These are phyloP conservation scores for Uronychia setigera DNA, from an alignment of 73 alveolate species.

Conservation along the genomic window DNA sequence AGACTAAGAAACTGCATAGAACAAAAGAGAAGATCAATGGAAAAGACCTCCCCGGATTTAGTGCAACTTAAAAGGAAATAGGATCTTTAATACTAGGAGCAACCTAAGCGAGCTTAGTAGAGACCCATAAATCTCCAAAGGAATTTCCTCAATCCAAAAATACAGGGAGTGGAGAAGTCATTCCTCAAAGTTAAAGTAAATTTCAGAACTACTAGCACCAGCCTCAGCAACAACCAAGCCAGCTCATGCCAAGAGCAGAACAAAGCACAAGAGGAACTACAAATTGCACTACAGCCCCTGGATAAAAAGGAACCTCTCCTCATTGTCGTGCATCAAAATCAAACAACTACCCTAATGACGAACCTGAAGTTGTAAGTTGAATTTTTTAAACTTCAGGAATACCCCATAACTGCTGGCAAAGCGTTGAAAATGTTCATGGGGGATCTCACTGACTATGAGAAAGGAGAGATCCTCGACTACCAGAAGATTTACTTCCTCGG, in stretches of 20 bases:
- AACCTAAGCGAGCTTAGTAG: neutral
- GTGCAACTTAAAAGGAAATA: neutral
- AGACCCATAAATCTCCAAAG: neutral
- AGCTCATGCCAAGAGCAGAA: neutral
- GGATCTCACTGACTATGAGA: slow-evolving; percentile 64
- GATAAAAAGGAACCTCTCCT: neutral
- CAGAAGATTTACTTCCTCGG: slow-evolving; percentile 59
- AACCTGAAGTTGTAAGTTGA: neutral
- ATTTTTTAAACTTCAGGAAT: neutral
- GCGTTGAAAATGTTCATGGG: slow-evolving; percentile 41
- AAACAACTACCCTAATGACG: no score
- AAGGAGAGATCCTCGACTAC: slow-evolving; percentile 66
- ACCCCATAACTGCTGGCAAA: slow-evolving; percentile 44
- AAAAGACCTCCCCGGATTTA: neutral
- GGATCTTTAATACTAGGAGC: neutral
- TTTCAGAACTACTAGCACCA: neutral
- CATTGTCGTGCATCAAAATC: neutral
- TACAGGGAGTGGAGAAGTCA: neutral
- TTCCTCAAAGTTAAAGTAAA: no score
- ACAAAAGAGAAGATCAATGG: neutral
- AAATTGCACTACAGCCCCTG: neutral
- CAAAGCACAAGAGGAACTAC: neutral
- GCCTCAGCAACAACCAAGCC: neutral
- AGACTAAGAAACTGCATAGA: neutral
- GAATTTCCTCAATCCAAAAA: neutral